Evolutionary conservation across 179 eudicot genomes (phyloP), one percentile per base, ranked within the genome.

Genomic region (Sideroxylon spinosum): DNA sequence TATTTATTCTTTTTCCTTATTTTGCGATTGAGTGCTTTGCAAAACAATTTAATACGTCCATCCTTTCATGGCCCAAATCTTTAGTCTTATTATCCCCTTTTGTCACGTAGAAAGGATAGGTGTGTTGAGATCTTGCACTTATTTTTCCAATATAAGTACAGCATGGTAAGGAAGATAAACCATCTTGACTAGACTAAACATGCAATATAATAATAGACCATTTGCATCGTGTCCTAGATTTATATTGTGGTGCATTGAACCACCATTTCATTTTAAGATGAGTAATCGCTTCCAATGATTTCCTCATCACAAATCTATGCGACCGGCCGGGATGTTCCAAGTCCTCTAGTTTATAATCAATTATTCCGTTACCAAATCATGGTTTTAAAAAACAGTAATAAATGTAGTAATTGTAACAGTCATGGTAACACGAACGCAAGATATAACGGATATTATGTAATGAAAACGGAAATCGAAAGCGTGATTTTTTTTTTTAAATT

Each of bases 31-130:
- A 6, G 61, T 13, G 23, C 7, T 28, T 69, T 64, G n/a, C n/a
- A 4, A 48, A 61, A 12, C 50, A 55, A 48, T 12, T 2, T 22
- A 59, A 74, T 52, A 37, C 16, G 53, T 49, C 44, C 57, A 49
- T 68, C 74, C 28, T 29, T 46, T 82, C 71, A 76, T 9, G 20
- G 62, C 65, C 72, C 69, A 44, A 71, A 79, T 79, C 82, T 76
- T 75, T 71, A 53, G 60, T 37, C 66, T 3, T 76, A 28, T 48
- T 8, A 6, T 7, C 20, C 25, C 29, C 76, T 64, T 70, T 37
- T 32, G 37, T 78, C 13, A 61, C 65, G 52, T 14, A 25, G 62
- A 9, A 70, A 28, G 61, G 0, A 13, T 29, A 16, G 22, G 25
- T 9, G 12, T 13, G 68, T 19, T 20, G 73, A 68, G 44, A 70